Conservation (phyloP, 352 stramenopile species). For the Phytophthora boehmeriae region DNA sequence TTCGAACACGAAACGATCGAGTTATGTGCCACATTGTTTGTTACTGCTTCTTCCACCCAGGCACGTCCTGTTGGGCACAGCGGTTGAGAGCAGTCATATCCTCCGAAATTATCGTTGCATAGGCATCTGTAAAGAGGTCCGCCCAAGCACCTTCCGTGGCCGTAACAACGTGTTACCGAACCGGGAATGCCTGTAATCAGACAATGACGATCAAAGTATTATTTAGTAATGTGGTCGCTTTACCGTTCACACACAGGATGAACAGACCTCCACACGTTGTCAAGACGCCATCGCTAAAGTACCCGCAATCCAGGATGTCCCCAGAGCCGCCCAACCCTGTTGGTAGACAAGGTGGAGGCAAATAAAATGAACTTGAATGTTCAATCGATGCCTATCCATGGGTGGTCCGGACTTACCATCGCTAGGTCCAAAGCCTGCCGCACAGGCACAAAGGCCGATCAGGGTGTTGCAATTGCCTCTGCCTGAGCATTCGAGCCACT, state of each 20-base stretch:
- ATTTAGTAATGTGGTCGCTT: neutral
- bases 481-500: conserved; percentile 74
- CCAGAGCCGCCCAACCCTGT: conserved; percentile 34
- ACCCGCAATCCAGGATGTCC: conserved; percentile 48
- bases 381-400: neutral
- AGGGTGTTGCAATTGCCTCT: conserved; percentile 59
- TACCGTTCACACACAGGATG: neutral
- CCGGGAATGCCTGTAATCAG: conserved; percentile 35
- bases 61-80: conserved; percentile 57
- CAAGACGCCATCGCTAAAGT: conserved; percentile 46
- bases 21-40: conserved; percentile 60
- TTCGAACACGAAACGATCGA: conserved; percentile 72
- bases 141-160: conserved; percentile 56
- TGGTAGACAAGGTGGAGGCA: neutral
- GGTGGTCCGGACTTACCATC: conserved; percentile 41
- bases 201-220: neutral
- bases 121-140: conserved; percentile 52
- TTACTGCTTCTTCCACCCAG: conserved; percentile 69
- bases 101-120: conserved; percentile 56
- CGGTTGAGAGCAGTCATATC: conserved; percentile 62
- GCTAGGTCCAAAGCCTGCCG: conserved; percentile 53
- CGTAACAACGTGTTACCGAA: conserved; percentile 55
- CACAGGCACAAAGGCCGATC: conserved; percentile 55
- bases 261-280: conserved; percentile 46
- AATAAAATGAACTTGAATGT: too few relatives aligned